Evolutionary conservation across 371 early-diverging fungal species (phyloP).

Genomic region (Mortierella sp.): DNA sequence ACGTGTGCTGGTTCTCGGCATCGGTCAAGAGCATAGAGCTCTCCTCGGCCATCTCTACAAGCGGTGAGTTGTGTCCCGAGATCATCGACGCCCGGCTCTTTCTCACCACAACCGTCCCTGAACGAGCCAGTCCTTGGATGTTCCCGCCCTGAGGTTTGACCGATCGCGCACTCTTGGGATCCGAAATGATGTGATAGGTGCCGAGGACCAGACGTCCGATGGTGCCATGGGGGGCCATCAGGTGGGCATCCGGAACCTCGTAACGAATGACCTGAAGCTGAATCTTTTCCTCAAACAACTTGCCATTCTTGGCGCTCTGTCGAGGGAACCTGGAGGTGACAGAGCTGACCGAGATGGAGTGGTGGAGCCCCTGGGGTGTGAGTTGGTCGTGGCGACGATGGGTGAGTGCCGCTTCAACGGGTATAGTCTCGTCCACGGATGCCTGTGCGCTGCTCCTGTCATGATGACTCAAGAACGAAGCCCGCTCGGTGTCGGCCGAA

Average conservation of each 20-base stretch:
- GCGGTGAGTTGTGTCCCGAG: constrained; percentile 6
- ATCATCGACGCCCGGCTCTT: constrained; percentile 23
- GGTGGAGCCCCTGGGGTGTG: constrained; percentile 32
- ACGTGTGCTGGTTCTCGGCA: constrained; percentile 55
- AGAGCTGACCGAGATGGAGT: constrained; percentile 50
- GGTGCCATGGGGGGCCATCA: constrained; percentile 48
- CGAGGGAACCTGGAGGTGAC: constrained; percentile 47
- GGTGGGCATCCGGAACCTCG: constrained; percentile 42
- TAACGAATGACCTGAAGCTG: constrained; percentile 56
- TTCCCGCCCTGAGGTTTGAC: constrained; percentile 28
- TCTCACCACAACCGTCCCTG: constrained; percentile 48
- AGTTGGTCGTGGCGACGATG: constrained; percentile 27
- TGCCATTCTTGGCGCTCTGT: constrained; percentile 39
- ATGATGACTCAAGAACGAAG: constrained; percentile 5
- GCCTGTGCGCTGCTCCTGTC: constrained; percentile 10
- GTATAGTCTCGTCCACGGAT: constrained; percentile 40
- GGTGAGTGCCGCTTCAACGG: constrained; percentile 32
- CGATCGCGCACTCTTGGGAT: constrained; percentile 44
- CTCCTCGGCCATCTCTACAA: constrained; percentile 23
- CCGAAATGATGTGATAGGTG: constrained; percentile 45
- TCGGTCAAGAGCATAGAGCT: constrained; percentile 57
- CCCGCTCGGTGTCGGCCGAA: not conserved
- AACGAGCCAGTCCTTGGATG: constrained; percentile 26
- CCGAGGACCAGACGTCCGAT: constrained; percentile 41
- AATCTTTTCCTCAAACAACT: constrained; percentile 55